Percentiles rank a stretch among this genome's conserved stretches.
phyloP scores from a whole-genome alignment of 148 eudicot genomes.

The Silene uniflora region DNA sequence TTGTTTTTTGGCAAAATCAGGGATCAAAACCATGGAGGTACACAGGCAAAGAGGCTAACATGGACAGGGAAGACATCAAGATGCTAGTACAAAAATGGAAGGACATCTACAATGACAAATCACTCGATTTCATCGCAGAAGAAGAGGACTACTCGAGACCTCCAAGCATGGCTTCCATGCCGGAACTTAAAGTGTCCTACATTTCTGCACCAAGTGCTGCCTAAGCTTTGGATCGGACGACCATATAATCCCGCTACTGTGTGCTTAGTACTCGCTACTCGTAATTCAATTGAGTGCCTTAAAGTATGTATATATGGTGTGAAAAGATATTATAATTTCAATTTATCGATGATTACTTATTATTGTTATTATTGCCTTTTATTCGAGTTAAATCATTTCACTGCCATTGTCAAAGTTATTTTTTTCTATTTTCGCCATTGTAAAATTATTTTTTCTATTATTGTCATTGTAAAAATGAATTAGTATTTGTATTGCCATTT shows the following conservation, averaged over 20 bases:
- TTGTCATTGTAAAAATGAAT: too few relatives aligned
- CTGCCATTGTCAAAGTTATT: too few relatives aligned
- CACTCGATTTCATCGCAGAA: conserved; percentile 40
- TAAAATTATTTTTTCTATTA: too few relatives aligned
- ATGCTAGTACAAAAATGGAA: conserved; percentile 61
- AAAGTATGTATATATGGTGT: background rate
- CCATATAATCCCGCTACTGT: background rate
- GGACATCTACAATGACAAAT: conserved; percentile 53
- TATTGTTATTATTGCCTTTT: too few relatives aligned
- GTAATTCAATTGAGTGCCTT: background rate
- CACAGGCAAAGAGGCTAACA: conserved; percentile 61
- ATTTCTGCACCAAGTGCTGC: conserved; percentile 7
- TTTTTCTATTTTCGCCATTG: too few relatives aligned
- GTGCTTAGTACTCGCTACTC: too few relatives aligned
- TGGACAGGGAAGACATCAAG: conserved; percentile 62
- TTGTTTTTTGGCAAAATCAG: conserved; percentile 19
- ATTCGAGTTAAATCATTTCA: too few relatives aligned
- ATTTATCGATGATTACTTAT: too few relatives aligned
- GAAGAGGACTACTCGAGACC: conserved; percentile 1
- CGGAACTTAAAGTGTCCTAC: background rate
- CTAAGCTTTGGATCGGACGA: background rate
- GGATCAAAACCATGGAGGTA: conserved; percentile 87
- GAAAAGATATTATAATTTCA: too few relatives aligned
- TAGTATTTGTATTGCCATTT: too few relatives aligned
- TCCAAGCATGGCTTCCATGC: background rate